Evolutionary conservation across 2,329 filamentous ascomycete genomes (phyloP).

Genomic region (Phialocephala sp.): DNA sequence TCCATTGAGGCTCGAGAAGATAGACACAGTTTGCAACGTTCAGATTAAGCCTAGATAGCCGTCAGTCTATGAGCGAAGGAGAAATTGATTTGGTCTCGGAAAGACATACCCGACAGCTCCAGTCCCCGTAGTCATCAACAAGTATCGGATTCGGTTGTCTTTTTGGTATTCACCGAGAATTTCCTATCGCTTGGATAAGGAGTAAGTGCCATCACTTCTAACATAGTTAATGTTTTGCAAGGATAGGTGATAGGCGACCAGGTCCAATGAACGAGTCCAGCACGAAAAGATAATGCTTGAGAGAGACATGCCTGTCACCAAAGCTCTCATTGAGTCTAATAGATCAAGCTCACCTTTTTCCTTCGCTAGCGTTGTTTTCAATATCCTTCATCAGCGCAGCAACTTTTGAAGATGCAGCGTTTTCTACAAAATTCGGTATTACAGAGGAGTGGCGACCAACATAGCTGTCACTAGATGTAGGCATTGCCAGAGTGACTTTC

Average conservation of each 20-base stretch:
- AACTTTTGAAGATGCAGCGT: conserved; percentile 26
- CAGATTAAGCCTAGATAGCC: conserved; percentile 19
- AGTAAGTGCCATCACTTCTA: conserved; percentile 27
- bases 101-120: conserved; percentile 25
- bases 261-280: conserved; percentile 28
- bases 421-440: conserved; percentile 6
- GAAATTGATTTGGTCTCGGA: background rate
- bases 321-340: no score
- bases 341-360: conserved; percentile 21
- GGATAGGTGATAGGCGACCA: conserved; percentile 18
- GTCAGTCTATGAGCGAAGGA: background rate
- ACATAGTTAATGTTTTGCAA: conserved; percentile 18
- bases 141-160: conserved; percentile 8
- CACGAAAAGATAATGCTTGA: conserved; percentile 29
- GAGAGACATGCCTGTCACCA: background rate
- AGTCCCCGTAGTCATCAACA: conserved; percentile 29
- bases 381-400: conserved; percentile 21
- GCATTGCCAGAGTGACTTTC: background rate
- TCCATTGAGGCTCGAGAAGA: conserved; percentile 42
- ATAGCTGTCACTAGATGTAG: background rate
- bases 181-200: conserved; percentile 19
- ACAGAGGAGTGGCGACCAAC: background rate
- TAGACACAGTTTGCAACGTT: conserved; percentile 35
- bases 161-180: conserved; percentile 20
- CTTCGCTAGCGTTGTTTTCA: conserved; percentile 13